A percentile compares a stretch with the other conserved stretches of the same genome.
These are phyloP conservation scores for Ambrosiella cleistominuta DNA, from an alignment of 2,329 filamentous ascomycete genomes.

Conservation along the genomic window DNA sequence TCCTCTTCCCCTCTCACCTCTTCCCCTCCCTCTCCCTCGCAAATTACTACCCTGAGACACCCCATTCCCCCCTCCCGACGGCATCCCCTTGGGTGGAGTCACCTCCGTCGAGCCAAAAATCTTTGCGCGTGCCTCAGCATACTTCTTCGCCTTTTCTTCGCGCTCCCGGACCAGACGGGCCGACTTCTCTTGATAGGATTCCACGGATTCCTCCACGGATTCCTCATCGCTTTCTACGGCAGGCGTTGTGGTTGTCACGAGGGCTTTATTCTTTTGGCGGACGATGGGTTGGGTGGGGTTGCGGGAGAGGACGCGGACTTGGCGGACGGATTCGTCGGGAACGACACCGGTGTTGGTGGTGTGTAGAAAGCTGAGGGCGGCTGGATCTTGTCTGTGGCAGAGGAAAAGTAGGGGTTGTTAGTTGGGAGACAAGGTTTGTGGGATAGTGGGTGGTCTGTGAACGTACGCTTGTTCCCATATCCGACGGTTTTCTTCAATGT, in stretches of 20 bases:
- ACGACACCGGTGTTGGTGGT: conserved; percentile 27
- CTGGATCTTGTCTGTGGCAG: neutral
- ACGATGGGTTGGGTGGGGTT: conserved; percentile 47
- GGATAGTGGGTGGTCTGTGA: neutral
- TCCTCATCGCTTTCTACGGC: conserved; percentile 35
- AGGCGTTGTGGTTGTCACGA: conserved; percentile 55
- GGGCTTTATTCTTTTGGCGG: conserved; percentile 23
- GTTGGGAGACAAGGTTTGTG: neutral
- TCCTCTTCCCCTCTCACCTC: neutral
- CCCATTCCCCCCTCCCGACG: neutral
- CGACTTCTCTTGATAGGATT: conserved; percentile 55
- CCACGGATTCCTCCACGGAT: conserved; percentile 43
- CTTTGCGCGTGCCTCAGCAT: conserved; percentile 74
- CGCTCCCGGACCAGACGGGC: conserved; percentile 60
- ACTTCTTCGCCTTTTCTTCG: conserved; percentile 79
- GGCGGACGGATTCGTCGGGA: conserved; percentile 53
- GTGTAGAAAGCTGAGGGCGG: neutral
- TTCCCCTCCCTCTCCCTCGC: neutral
- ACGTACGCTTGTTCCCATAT: conserved; percentile 75
- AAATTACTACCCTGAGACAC: neutral
- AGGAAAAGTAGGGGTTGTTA: neutral
- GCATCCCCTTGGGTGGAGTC: neutral
- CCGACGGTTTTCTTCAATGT: conserved; percentile 67
- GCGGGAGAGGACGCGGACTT: conserved; percentile 70
- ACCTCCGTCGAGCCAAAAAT: conserved; percentile 50